Evolutionary conservation across 208 protist genomes (phyloP).

Genomic region (Leishmania tropica): DNA sequence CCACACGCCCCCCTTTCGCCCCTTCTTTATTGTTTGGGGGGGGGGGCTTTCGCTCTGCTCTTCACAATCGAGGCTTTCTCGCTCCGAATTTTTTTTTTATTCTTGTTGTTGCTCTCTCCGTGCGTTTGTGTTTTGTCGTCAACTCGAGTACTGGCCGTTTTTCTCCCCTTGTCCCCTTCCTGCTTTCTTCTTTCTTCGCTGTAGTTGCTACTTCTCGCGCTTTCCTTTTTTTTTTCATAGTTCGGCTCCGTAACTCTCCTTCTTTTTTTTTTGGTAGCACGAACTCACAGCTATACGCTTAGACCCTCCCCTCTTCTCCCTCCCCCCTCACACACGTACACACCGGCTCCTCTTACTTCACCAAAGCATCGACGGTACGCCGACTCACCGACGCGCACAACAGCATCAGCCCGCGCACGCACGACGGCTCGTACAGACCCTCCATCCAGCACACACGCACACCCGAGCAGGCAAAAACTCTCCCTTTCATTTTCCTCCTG

Average conservation of each 20-base stretch:
- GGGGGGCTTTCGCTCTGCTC: neutral
- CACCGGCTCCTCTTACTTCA: too few relatives aligned
- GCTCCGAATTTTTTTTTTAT: neutral
- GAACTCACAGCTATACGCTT: neutral
- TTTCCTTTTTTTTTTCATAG: neutral
- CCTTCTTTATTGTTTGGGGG: neutral
- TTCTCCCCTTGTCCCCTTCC: neutral
- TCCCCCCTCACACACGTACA: too few relatives aligned
- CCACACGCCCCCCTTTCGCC: neutral
- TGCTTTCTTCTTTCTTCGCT: neutral
- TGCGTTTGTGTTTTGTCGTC: neutral
- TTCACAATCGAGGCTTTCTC: neutral
- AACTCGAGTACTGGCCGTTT: neutral
- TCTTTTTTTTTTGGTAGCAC: neutral
- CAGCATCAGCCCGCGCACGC: too few relatives aligned
- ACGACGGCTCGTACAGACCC: neutral
- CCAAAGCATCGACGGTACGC: too few relatives aligned
- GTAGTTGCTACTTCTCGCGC: neutral
- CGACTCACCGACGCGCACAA: too few relatives aligned
- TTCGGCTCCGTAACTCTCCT: neutral
- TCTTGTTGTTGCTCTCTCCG: neutral
- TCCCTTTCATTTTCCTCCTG: neutral
- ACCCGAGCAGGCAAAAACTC: neutral
- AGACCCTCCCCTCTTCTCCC: too few relatives aligned
- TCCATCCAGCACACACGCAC: neutral